Evolutionary conservation across 805 yeast species (phyloP).

Genomic region (Candida bentonensis): DNA sequence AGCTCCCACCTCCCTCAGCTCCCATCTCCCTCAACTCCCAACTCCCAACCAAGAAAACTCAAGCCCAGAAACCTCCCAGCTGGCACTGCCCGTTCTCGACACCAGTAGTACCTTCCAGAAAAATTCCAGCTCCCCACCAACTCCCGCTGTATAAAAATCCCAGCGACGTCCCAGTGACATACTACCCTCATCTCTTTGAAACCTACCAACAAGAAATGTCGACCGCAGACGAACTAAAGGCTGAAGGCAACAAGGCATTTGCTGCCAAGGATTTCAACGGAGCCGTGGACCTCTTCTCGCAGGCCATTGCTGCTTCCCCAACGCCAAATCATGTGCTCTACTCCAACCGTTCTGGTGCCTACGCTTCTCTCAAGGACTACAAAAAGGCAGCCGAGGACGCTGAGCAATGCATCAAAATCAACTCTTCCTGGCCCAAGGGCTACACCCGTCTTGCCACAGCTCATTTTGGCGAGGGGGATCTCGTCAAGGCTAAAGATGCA

Average conservation of each 20-base stretch:
- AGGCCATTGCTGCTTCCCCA: constrained; percentile 75
- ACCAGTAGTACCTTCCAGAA: constrained; percentile 1
- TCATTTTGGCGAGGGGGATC: constrained; percentile 67
- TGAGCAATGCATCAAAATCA: constrained; percentile 62
- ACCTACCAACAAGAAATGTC: background rate
- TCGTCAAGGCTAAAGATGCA: constrained; percentile 56
- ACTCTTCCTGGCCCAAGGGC: constrained; percentile 90
- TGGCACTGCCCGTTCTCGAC: no score
- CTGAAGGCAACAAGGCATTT: constrained; percentile 88
- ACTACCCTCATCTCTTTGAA: background rate
- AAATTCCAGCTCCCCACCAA: background rate
- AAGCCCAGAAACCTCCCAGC: no score
- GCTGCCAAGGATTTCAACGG: constrained; percentile 68
- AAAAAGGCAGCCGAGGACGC: constrained; percentile 74
- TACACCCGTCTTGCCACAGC: constrained; percentile 92
- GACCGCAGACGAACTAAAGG: constrained; percentile 32
- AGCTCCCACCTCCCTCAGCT: no score
- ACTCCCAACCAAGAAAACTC: no score
- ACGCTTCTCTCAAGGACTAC: constrained; percentile 67
- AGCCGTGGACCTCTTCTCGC: constrained; percentile 69
- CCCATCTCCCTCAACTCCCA: no score
- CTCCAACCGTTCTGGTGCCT: constrained; percentile 89
- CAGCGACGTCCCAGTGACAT: background rate
- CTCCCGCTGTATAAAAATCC: background rate
- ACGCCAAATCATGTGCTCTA: constrained; percentile 82